Base-by-base conservation (phyloP, 2,329 filamentous ascomycete species). In the Pyrenophora tritici-repentis region DNA sequence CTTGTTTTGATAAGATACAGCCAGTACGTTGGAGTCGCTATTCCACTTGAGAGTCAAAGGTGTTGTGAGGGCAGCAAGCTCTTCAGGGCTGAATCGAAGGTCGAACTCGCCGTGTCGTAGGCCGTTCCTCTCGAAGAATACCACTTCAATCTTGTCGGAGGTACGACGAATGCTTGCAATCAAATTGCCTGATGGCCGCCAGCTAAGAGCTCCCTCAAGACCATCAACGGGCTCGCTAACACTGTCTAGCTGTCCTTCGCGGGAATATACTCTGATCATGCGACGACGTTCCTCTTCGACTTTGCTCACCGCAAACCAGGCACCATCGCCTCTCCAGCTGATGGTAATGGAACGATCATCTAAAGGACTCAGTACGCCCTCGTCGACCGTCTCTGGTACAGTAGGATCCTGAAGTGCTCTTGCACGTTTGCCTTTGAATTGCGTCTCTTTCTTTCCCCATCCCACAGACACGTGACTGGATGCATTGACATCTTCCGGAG, bases 71-170 rank as follows among this genome's bases (percentile, higher is more conserved):
- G 77, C 75, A 6, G 81, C 72, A 47, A 83, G 74, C 41, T 86
- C 84, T 52, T 85, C 81, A 10, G 83, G 77, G 3, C 81, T 83
- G 29, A 87, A 71, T 39, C 90, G 85, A 14, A 99, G 79, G n/a
- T 85, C 85, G 67, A 97, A 99, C 60, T 97, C 85, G 4, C 94
- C 94, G 73, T 99, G 94, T n/a, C 93, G 85, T 51, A 99, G 81
- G n/a, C 94, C 94, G 65, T 99, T 99, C 44, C 92, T 83, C 76
- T 99, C 94, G 63, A 99, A 99, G 74, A 99, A 99, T 3, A 96
- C 86, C 37, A 97, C 86, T 61, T 96, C 87, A 16, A 90, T 77
- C n/a, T 81, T 80, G 40, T 87, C 83, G 1, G 81, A 71, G n/a
- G 85, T 74, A 13, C 90, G 82, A 71, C 95, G 91, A 37, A 96